A percentile compares a stretch with the other conserved stretches of the same genome.
Conservation (phyloP, 108 stramenopile species). For the Discostella pseudostelligera region DNA sequence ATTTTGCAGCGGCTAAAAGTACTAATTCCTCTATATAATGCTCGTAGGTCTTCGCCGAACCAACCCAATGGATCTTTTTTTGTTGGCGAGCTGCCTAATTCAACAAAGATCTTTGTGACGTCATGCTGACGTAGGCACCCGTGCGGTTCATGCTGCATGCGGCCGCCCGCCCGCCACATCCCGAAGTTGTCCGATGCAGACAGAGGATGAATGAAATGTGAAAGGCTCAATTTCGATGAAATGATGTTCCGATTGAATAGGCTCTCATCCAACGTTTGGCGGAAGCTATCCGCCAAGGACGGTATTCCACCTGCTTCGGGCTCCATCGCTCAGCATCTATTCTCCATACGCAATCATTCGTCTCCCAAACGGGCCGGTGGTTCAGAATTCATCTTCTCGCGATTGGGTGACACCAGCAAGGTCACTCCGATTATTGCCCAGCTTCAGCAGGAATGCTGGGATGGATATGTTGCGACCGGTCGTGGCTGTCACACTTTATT, state of each 20-base stretch:
- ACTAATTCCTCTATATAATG: too few species aligned
- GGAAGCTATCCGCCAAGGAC: background rate
- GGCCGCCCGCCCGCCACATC: too few species aligned
- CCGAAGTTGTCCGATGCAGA: too few species aligned
- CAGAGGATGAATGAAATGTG: too few species aligned
- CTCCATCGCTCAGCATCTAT: background rate
- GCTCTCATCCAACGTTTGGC: constrained; percentile 4
- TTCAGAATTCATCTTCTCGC: constrained; percentile 37
- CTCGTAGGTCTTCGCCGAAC: too few species aligned
- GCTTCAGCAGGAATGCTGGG: constrained; percentile 63
- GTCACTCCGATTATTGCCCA: constrained; percentile 44
- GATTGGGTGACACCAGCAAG: constrained; percentile 22
- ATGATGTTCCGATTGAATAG: constrained; percentile 1
- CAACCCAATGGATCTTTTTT: too few species aligned
- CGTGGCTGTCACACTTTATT: constrained; percentile 63
- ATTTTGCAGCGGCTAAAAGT: too few species aligned
- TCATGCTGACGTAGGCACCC: background rate
- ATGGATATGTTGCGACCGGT: constrained; percentile 59
- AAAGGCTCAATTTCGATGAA: too few species aligned
- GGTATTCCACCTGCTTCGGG: background rate
- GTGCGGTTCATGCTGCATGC: too few species aligned
- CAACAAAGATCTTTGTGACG: background rate
- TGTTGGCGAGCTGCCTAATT: background rate
- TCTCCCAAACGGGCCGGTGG: constrained; percentile 14
- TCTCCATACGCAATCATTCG: constrained; percentile 2